Evolutionary conservation across 345 rosid species (phyloP).

Genomic region (Pseudoturritis turrita): DNA sequence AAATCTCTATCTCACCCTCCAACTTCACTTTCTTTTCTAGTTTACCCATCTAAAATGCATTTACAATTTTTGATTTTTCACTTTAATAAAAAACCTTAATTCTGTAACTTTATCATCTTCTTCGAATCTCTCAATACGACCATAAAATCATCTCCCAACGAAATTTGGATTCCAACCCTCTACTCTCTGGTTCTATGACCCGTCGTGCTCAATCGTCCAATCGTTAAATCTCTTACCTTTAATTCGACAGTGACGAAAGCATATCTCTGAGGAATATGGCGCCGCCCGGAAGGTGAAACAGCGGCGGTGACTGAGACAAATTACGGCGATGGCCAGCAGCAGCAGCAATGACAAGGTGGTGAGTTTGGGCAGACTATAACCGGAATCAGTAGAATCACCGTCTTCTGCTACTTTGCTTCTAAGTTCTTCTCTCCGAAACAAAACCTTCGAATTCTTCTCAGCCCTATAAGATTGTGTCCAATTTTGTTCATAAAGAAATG

Average conservation of each 20-base stretch:
- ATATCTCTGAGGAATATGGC: constrained; percentile 39
- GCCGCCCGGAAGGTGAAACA: constrained; percentile 36
- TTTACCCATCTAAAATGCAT: no score
- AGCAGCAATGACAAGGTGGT: constrained; percentile 47
- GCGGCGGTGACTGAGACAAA: constrained; percentile 30
- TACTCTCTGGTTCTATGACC: no score
- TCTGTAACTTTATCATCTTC: no score
- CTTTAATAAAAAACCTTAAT: no score
- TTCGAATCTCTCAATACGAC: no score
- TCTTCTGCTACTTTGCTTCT: constrained; percentile 88
- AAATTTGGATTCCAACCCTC: no score
- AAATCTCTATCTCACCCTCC: no score
- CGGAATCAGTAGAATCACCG: constrained; percentile 76
- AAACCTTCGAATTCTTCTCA: constrained; percentile 37
- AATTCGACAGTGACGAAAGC: constrained; percentile 8
- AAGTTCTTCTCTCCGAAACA: constrained; percentile 80
- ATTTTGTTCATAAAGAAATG: constrained; percentile 77
- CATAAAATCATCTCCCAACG: no score
- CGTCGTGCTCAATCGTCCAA: no score
- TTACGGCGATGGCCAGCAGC: constrained; percentile 39
- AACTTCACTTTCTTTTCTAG: no score
- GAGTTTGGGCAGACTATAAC: constrained; percentile 66
- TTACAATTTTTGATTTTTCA: no score
- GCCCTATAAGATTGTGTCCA: constrained; percentile 50
- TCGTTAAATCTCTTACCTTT: background rate